Percentiles rank a stretch among this genome's conserved stretches.
Conservation (phyloP, 73 alveolate genomes). For the Diophrys appendiculata region DNA sequence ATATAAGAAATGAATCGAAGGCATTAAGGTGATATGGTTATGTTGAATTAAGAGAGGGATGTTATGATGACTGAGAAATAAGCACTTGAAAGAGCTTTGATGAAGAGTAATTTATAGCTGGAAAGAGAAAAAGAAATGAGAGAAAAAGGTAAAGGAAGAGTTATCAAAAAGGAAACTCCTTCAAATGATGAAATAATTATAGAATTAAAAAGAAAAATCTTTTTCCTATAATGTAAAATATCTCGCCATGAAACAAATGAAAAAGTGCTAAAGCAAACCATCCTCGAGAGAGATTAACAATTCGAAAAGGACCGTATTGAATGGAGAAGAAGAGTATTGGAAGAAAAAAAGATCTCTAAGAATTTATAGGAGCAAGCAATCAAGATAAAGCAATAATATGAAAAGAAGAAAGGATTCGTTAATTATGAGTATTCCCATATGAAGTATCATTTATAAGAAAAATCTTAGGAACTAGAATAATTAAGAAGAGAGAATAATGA, state of each 20-base stretch:
- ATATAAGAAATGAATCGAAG: neutral
- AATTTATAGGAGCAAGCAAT: neutral
- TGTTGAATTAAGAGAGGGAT: neutral
- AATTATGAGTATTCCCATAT: neutral
- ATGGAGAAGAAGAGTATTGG: neutral
- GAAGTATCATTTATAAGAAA: neutral
- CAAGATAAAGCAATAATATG: neutral
- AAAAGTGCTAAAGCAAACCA: neutral
- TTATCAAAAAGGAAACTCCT: neutral
- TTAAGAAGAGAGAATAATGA: neutral
- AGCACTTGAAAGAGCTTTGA: neutral
- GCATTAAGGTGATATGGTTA: neutral
- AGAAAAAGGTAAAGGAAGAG: neutral
- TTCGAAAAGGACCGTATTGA: neutral
- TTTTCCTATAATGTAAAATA: neutral
- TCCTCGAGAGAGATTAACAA: neutral
- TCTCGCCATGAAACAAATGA: neutral
- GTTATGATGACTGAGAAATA: neutral
- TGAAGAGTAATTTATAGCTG: neutral
- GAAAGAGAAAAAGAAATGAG: neutral
- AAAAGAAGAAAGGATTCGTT: neutral
- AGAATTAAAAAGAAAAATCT: neutral
- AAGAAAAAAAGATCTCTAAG: neutral
- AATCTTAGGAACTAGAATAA: neutral
- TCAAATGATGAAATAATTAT: neutral